phyloP scores from a whole-genome alignment of 225 moss, liverwort and hornwort genomes.

The Lunularia cruciata region DNA sequence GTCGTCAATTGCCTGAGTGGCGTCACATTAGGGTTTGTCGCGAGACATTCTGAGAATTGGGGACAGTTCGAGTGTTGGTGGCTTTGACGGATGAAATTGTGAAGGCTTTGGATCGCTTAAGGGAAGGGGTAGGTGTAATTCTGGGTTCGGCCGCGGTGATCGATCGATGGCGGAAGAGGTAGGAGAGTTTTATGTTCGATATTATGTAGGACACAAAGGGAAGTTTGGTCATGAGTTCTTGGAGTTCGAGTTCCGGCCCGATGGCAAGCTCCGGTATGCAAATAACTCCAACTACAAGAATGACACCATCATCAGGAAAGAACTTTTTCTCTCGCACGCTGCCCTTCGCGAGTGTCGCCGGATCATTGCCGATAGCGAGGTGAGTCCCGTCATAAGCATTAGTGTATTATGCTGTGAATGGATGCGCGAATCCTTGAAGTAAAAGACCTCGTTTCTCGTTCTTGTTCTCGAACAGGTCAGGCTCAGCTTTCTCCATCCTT shows the following conservation, averaged over 20 bases:
- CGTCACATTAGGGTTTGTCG: too few species aligned
- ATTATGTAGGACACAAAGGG: slow-evolving; percentile 55
- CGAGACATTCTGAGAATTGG: too few species aligned
- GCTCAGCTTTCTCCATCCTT: not conserved
- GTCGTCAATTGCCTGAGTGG: too few species aligned
- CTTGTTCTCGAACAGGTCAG: not conserved
- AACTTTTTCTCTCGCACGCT: slow-evolving; percentile 45
- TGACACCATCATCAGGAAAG: slow-evolving; percentile 53
- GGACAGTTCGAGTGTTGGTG: too few species aligned
- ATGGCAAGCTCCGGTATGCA: slow-evolving; percentile 55
- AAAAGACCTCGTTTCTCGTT: too few species aligned
- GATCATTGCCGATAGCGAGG: slow-evolving; percentile 55
- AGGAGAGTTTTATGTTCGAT: slow-evolving; percentile 52
- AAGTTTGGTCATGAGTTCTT: slow-evolving; percentile 59
- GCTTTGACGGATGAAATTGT: too few species aligned
- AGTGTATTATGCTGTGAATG: too few species aligned
- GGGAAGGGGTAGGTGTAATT: too few species aligned
- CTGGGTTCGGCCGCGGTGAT: too few species aligned
- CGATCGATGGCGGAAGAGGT: slow-evolving; percentile 39
- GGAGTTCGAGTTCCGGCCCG: slow-evolving; percentile 57
- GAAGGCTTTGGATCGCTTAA: too few species aligned
- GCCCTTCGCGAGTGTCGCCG: slow-evolving; percentile 48
- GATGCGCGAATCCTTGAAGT: too few species aligned
- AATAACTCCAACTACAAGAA: slow-evolving; percentile 62
- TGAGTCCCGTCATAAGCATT: not conserved